Evolutionary conservation across 1,139 yeast genomes (phyloP).

Genomic region (Meyerozyma athensensis): DNA sequence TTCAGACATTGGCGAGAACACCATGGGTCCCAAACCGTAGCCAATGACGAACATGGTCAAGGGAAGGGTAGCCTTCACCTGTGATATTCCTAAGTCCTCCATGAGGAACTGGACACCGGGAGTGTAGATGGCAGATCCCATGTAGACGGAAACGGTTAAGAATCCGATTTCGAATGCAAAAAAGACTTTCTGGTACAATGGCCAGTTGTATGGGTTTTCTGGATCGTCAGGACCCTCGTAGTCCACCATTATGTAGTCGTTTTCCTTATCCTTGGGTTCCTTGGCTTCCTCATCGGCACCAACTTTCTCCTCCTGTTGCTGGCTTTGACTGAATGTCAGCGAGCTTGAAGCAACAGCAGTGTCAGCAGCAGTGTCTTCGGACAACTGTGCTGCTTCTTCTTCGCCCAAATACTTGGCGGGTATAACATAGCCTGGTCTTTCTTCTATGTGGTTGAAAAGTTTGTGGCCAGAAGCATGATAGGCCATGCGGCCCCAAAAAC

Average conservation of each 20-base stretch:
- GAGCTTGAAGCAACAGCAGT: not conserved
- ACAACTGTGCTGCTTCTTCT: not conserved
- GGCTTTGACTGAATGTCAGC: not conserved
- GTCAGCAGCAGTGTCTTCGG: too few relatives aligned
- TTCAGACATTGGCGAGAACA: conserved; percentile 8
- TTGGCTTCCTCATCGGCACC: not conserved
- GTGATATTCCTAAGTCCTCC: conserved; percentile 5
- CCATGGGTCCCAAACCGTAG: conserved; percentile 9
- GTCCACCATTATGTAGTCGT: conserved; percentile 4
- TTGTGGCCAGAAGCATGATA: conserved; percentile 31
- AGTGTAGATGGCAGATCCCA: conserved; percentile 9
- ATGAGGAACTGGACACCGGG: conserved; percentile 8
- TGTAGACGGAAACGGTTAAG: conserved; percentile 8
- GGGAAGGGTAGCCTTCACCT: conserved; percentile 7
- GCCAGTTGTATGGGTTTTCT: conserved; percentile 10
- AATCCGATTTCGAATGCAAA: conserved; percentile 4
- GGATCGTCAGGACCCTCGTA: conserved; percentile 10
- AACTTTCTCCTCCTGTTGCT: not conserved
- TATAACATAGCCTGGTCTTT: conserved; percentile 24
- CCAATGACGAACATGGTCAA: conserved; percentile 10
- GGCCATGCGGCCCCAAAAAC: conserved; percentile 29
- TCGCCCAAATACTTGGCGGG: conserved; percentile 26
- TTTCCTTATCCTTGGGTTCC: not conserved
- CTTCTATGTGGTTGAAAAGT: conserved; percentile 28
- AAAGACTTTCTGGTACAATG: conserved; percentile 4